A percentile compares a stretch with the other conserved stretches of the same genome.
phyloP scores from a whole-genome alignment of 257 asterid species.

The Salvia splendens region DNA sequence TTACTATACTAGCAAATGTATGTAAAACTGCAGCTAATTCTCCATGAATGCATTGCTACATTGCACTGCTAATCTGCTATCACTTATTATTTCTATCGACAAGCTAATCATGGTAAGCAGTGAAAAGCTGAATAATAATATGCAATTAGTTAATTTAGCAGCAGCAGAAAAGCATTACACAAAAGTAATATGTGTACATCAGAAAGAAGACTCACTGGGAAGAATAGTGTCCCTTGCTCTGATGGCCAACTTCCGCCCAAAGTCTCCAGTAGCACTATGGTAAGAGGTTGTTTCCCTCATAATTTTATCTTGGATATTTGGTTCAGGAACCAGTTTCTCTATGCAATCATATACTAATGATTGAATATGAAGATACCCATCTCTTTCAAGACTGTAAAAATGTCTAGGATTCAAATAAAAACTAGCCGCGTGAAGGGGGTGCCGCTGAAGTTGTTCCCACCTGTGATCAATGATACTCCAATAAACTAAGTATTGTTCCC shows the following conservation, averaged over 20 bases:
- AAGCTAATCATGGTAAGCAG: no score
- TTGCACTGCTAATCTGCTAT: no score
- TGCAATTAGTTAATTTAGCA: no score
- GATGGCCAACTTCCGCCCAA: conserved; percentile 92
- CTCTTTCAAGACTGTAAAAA: conserved; percentile 80
- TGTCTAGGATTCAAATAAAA: conserved; percentile 88
- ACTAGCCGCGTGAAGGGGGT: conserved; percentile 93
- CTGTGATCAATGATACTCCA: conserved; percentile 82
- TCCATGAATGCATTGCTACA: no score
- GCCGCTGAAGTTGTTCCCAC: conserved; percentile 79
- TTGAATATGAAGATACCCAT: conserved; percentile 65
- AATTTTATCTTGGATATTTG: conserved; percentile 70
- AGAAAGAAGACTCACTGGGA: conserved; percentile 58
- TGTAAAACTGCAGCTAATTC: no score
- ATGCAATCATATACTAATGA: conserved; percentile 83
- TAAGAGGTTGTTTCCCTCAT: conserved; percentile 78
- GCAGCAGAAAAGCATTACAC: no score
- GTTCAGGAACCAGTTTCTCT: conserved; percentile 82
- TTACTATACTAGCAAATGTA: no score
- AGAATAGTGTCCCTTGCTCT: conserved; percentile 83
- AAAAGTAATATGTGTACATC: no score
- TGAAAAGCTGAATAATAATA: no score
- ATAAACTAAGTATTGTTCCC: conserved; percentile 62
- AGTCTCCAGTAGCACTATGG: conserved; percentile 78
- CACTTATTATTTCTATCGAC: no score